Conservation (phyloP, 495 filamentous ascomycete species). For the Aspergillus indologenus region DNA sequence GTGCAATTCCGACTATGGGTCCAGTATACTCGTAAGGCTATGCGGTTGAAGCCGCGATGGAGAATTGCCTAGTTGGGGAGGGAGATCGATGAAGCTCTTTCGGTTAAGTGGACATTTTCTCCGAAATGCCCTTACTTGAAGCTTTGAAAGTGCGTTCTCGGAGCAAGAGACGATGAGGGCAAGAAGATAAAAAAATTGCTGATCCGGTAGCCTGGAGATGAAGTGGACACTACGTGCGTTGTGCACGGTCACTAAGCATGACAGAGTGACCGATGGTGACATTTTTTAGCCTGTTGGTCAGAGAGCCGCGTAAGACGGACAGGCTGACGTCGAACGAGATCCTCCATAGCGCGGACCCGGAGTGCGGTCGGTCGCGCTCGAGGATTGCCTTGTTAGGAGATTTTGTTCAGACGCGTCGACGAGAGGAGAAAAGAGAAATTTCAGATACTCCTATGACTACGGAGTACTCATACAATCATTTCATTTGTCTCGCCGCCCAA, state of each 20-base stretch:
- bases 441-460: too few relatives aligned
- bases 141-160: too few relatives aligned
- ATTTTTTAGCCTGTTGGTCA: slow-evolving; percentile 21
- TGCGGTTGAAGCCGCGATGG: background rate
- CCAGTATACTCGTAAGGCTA: background rate
- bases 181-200: background rate
- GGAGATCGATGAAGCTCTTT: background rate
- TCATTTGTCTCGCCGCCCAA: slow-evolving; percentile 1
- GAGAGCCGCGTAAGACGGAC: slow-evolving; percentile 28
- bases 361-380: slow-evolving; percentile 1
- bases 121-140: background rate
- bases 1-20: slow-evolving; percentile 3
- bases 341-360: slow-evolving; percentile 8
- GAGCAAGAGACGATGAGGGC: background rate
- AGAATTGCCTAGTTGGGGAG: background rate
- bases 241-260: slow-evolving; percentile 19
- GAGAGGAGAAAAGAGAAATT: background rate
- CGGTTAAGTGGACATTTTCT: background rate
- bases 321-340: slow-evolving; percentile 18
- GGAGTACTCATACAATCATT: too few relatives aligned
- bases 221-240: background rate
- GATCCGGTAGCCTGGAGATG: background rate
- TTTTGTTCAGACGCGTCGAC: background rate
- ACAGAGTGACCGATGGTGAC: slow-evolving; percentile 13
- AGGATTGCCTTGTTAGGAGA: background rate